These are phyloP conservation scores for Heterobasidion annosum DNA, from an alignment of 1,284 basidiomycete species.

Conservation along the genomic window DNA sequence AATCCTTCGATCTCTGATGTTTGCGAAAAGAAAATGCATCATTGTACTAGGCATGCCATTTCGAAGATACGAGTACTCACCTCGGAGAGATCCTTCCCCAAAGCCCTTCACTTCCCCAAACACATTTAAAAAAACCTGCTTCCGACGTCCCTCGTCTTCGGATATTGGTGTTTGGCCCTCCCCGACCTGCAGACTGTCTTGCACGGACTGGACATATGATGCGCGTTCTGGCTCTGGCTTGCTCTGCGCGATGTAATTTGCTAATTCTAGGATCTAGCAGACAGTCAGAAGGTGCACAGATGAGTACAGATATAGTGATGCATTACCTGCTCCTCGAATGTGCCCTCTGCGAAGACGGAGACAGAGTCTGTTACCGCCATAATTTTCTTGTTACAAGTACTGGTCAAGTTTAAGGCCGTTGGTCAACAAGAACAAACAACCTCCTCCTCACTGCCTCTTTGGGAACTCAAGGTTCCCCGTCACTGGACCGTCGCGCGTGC, in stretches of 20 bases:
- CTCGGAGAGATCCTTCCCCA: constrained; percentile 69
- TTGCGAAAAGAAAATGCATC: background rate
- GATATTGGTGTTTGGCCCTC: constrained; percentile 38
- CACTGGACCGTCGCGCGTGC: too few species aligned
- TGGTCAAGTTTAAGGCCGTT: background rate
- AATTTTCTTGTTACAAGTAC: constrained; percentile 11
- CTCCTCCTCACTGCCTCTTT: too few species aligned
- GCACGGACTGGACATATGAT: constrained; percentile 58
- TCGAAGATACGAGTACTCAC: constrained; percentile 26
- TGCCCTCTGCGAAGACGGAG: constrained; percentile 81
- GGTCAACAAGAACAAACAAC: constrained; percentile 4
- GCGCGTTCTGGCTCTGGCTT: constrained; percentile 61
- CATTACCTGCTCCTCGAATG: constrained; percentile 77
- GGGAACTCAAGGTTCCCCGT: too few species aligned
- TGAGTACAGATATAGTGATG: background rate
- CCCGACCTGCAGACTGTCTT: constrained; percentile 44
- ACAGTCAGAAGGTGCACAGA: background rate
- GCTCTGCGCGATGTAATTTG: constrained; percentile 66
- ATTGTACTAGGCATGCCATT: background rate
- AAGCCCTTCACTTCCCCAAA: constrained; percentile 54
- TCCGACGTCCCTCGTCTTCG: constrained; percentile 40
- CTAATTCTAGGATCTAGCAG: constrained; percentile 69
- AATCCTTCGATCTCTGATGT: constrained; percentile 74
- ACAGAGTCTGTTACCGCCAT: constrained; percentile 59
- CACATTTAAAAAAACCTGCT: constrained; percentile 48